phyloP scores from a whole-genome alignment of 768 basidiomycete genomes.

The Chlorophyllum brunneum region DNA sequence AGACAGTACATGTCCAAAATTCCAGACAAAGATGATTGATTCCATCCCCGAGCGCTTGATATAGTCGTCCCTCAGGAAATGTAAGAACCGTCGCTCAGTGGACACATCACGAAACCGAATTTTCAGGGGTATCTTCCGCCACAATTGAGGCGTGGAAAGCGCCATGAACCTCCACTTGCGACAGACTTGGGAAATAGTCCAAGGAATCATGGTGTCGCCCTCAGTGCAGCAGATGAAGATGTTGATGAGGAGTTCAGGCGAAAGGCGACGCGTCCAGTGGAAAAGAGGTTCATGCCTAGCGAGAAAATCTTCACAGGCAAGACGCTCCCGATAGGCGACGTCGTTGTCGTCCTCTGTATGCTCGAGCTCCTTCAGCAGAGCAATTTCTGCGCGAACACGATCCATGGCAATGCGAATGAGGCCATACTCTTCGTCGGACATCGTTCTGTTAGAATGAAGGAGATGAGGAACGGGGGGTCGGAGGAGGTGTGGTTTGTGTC shows the following conservation, averaged over 20 bases:
- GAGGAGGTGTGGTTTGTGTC: not conserved
- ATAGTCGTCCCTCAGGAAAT: not conserved
- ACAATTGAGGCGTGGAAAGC: constrained; percentile 31
- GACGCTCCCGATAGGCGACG: not conserved
- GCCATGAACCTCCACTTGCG: constrained; percentile 35
- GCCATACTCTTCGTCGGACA: not conserved
- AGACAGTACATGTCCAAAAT: not conserved
- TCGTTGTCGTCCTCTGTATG: not conserved
- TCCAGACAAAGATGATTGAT: not conserved
- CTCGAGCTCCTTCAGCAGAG: not conserved
- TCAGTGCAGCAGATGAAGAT: constrained; percentile 8
- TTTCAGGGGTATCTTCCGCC: constrained; percentile 28
- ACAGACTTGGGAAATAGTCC: constrained; percentile 36
- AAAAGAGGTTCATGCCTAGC: not conserved
- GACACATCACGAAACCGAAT: not conserved
- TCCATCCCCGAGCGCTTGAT: not conserved
- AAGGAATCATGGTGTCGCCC: not conserved
- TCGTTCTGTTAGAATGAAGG: not conserved
- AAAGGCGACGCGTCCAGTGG: constrained; percentile 3
- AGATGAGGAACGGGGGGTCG: constrained; percentile 1
- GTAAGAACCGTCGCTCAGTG: not conserved
- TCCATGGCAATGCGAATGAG: not conserved
- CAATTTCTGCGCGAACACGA: not conserved
- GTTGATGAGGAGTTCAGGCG: not conserved
- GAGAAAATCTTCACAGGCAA: not conserved